Conservation (phyloP, 208 protist genomes). For the Wallacemonas collosoma region DNA sequence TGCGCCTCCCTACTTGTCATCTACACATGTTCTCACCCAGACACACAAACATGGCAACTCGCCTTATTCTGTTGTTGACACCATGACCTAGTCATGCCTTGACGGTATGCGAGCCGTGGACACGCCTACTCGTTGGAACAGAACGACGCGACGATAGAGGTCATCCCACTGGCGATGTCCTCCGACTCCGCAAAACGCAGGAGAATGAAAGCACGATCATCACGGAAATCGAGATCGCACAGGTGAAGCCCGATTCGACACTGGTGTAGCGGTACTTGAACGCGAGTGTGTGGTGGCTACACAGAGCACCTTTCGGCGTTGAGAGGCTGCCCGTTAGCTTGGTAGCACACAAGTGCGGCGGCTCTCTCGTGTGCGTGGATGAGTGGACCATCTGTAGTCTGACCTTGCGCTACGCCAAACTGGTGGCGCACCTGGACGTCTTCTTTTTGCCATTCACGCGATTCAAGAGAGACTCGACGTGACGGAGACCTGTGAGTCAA, state of each 20-base stretch:
- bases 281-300: slow-evolving; percentile 1
- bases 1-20: no score
- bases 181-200: background rate
- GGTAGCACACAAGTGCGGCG: background rate
- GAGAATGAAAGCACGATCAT: background rate
- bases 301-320: background rate
- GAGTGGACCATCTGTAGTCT: background rate
- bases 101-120: background rate
- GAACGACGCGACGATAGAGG: background rate
- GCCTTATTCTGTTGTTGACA: background rate
- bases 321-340: background rate
- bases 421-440: no score
- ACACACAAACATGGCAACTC: background rate
- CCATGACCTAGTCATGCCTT: background rate
- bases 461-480: background rate
- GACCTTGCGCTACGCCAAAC: no score
- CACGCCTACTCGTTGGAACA: background rate
- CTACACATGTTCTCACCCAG: no score
- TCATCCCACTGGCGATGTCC: background rate
- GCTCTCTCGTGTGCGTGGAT: background rate
- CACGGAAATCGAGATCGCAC: background rate
- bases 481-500: background rate
- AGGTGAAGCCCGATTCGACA: background rate
- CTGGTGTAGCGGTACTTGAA: background rate
- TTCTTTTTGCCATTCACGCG: no score